Conservation (phyloP, 768 basidiomycete species). For the Nevesoporus exiguus region DNA sequence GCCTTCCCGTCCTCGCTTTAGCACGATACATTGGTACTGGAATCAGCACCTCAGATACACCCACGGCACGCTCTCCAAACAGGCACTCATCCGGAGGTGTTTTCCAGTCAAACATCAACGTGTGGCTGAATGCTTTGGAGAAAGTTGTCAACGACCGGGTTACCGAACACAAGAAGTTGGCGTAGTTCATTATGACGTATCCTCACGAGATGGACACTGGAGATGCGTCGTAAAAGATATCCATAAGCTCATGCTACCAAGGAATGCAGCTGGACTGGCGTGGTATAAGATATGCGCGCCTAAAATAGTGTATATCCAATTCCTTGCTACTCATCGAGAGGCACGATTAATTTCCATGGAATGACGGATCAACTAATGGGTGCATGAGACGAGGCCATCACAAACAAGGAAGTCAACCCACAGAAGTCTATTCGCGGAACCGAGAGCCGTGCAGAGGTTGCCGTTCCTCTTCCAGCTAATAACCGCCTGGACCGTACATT, state of each 20-base stretch:
- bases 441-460: constrained; percentile 5
- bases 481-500: not conserved
- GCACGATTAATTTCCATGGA: constrained; percentile 11
- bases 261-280: not conserved
- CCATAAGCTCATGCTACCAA: not conserved
- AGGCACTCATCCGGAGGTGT: constrained; percentile 1
- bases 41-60: constrained; percentile 16
- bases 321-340: not conserved
- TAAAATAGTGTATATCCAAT: constrained; percentile 7
- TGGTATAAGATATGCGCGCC: not conserved
- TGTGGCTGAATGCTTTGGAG: constrained; percentile 86
- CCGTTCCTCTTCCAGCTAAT: constrained; percentile 2
- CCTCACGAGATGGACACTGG: not conserved
- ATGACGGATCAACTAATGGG: constrained; percentile 24
- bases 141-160: constrained; percentile 62
- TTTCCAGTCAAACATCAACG: constrained; percentile 43
- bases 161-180: constrained; percentile 49
- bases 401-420: constrained; percentile 11
- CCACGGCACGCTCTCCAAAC: constrained; percentile 2
- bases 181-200: constrained; percentile 12
- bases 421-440: constrained; percentile 21
- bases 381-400: not conserved
- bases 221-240: not conserved
- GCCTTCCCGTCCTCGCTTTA: constrained; percentile 91
- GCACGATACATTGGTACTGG: constrained; percentile 73